Percentiles rank a stretch among this genome's conserved stretches.
These are phyloP conservation scores for Phytopythium aichiense DNA, from an alignment of 352 stramenopile genomes.

Conservation along the genomic window DNA sequence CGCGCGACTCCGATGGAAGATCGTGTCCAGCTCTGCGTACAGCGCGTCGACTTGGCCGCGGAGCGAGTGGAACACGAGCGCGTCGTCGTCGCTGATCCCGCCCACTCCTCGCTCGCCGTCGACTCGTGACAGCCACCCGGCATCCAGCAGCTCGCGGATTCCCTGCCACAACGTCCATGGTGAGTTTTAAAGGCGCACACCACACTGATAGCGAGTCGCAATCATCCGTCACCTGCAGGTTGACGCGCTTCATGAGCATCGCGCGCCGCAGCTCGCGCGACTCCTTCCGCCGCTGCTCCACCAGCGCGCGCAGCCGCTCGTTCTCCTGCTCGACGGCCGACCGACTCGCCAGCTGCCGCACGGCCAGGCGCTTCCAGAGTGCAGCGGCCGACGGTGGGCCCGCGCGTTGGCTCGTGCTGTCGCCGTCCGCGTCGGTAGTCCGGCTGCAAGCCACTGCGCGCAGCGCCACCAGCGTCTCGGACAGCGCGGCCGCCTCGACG, in stretches of 20 bases:
- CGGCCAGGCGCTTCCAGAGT: constrained; percentile 3
- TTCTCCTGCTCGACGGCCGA: not conserved
- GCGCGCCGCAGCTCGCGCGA: constrained; percentile 4
- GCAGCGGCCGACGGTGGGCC: constrained; percentile 2
- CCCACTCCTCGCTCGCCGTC: not conserved
- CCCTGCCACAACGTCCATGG: not conserved
- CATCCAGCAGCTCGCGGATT: not conserved
- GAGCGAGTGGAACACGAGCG: not conserved
- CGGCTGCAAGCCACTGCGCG: not conserved
- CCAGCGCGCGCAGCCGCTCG: not conserved
- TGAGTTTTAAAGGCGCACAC: not conserved
- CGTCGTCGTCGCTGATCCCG: not conserved
- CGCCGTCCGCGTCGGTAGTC: not conserved
- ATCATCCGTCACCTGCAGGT: not conserved
- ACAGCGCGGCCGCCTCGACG: not conserved
- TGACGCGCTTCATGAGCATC: not conserved
- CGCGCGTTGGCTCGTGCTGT: not conserved
- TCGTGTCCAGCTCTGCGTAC: not conserved
- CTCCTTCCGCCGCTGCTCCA: constrained; percentile 5
- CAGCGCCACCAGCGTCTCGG: not conserved
- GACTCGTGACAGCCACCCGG: not conserved
- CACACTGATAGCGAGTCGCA: not conserved
- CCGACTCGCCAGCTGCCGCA: not conserved
- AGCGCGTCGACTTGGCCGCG: constrained; percentile 1
- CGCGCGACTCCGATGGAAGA: not conserved